A percentile compares a stretch with the other conserved stretches of the same genome.
Conservation (phyloP, 2,329 filamentous ascomycete species). For the Onygenales sp. region DNA sequence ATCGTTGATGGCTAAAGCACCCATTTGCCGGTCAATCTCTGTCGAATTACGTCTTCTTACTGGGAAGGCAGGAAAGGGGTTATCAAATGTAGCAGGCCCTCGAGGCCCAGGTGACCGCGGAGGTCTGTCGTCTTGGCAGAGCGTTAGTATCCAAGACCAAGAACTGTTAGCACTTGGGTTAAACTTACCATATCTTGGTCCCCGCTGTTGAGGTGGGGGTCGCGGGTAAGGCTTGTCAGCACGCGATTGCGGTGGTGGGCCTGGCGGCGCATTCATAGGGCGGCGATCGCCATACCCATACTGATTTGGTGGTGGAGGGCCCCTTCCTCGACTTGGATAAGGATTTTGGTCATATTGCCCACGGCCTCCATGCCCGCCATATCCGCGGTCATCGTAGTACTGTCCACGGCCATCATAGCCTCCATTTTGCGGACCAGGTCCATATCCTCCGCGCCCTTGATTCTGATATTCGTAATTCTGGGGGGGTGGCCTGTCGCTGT, state of each 20-base stretch:
- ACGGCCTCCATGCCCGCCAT: slow-evolving; percentile 13
- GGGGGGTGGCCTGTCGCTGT: slow-evolving; percentile 14
- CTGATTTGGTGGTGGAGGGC: slow-evolving; percentile 3
- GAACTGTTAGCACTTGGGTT: neutral
- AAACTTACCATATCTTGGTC: slow-evolving; percentile 25
- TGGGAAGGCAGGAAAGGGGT: slow-evolving; percentile 39
- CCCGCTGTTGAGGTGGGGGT: slow-evolving; percentile 22
- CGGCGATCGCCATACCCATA: slow-evolving; percentile 15
- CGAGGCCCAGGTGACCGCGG: slow-evolving; percentile 23
- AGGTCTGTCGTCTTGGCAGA: slow-evolving; percentile 16
- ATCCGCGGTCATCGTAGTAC: slow-evolving; percentile 16
- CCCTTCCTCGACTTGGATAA: slow-evolving; percentile 1
- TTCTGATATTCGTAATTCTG: slow-evolving; percentile 16
- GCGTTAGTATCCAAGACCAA: slow-evolving; percentile 7
- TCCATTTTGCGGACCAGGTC: slow-evolving; percentile 17
- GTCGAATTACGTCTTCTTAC: slow-evolving; percentile 23
- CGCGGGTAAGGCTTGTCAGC: slow-evolving; percentile 9
- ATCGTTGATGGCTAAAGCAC: slow-evolving; percentile 29
- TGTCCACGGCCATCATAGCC: slow-evolving; percentile 19
- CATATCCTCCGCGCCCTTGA: slow-evolving; percentile 18
- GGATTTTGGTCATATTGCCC: slow-evolving; percentile 2
- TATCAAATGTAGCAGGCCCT: slow-evolving; percentile 33
- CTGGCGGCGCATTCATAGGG: slow-evolving; percentile 5
- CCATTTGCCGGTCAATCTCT: slow-evolving; percentile 30
- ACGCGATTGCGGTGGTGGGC: neutral